These are phyloP conservation scores for Achlya hypogyna DNA, from an alignment of 352 stramenopile genomes.

Conservation along the genomic window DNA sequence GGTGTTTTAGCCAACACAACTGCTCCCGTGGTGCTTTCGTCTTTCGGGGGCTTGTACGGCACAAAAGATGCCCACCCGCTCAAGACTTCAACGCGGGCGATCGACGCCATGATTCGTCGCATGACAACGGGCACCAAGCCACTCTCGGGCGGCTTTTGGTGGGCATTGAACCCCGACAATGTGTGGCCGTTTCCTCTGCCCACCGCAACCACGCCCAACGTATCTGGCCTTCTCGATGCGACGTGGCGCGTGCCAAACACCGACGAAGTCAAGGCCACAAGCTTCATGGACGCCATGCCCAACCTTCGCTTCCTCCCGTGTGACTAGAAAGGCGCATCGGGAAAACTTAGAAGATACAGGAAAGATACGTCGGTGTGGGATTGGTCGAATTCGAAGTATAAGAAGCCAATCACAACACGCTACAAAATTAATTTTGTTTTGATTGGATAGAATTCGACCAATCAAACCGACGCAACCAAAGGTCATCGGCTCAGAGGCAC, in stretches of 20 bases:
- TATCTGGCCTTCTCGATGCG: slow-evolving; percentile 51
- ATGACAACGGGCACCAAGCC: slow-evolving; percentile 44
- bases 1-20: slow-evolving; percentile 40
- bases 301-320: too few species aligned
- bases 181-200: slow-evolving; percentile 64
- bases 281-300: slow-evolving; percentile 53
- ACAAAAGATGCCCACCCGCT: slow-evolving; percentile 40
- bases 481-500: too few species aligned
- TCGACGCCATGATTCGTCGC: slow-evolving; percentile 45
- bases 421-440: too few species aligned
- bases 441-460: too few species aligned
- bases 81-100: slow-evolving; percentile 61
- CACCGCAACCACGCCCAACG: slow-evolving; percentile 44
- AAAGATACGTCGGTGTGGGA: too few species aligned
- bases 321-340: too few species aligned
- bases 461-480: too few species aligned
- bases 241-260: slow-evolving; percentile 65
- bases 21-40: slow-evolving; percentile 61
- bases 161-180: slow-evolving; percentile 67
- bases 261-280: slow-evolving; percentile 47
- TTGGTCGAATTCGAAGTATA: too few species aligned
- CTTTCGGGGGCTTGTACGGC: slow-evolving; percentile 62
- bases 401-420: too few species aligned
- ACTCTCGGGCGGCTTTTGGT: slow-evolving; percentile 73
- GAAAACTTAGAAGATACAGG: too few species aligned